These are phyloP conservation scores for Phyllosticta citribraziliensis DNA, from an alignment of 2,329 filamentous ascomycete species.

Conservation along the genomic window DNA sequence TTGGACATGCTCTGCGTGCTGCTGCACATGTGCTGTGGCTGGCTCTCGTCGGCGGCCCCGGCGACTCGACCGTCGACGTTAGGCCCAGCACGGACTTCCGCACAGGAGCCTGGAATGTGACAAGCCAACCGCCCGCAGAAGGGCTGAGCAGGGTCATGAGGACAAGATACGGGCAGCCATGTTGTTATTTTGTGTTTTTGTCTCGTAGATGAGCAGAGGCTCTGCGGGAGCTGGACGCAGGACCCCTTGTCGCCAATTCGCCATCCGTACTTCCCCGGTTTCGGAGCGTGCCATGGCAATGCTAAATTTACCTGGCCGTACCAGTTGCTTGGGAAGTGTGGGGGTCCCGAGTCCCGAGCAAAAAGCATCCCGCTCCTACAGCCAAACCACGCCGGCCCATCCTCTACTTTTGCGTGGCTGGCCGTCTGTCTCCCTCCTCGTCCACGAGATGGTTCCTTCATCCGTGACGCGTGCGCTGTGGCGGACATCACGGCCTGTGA, in stretches of 20 bases:
- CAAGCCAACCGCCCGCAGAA: background rate
- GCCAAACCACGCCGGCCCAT: background rate
- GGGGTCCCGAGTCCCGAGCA: background rate
- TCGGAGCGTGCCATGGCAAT: background rate
- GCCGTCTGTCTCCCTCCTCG: too few species aligned
- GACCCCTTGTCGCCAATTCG: background rate
- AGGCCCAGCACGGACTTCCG: background rate
- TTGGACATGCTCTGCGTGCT: background rate
- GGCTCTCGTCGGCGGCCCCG: background rate
- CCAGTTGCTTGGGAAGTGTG: background rate
- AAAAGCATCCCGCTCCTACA: background rate
- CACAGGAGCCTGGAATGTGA: background rate
- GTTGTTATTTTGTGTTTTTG: conserved; percentile 2
- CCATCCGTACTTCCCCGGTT: conserved; percentile 8
- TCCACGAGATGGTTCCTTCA: background rate
- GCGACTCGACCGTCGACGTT: background rate
- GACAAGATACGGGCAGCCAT: background rate
- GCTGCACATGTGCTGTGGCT: background rate
- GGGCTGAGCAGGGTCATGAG: background rate
- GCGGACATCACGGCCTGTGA: background rate
- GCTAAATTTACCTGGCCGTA: conserved; percentile 3
- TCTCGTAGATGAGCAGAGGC: background rate
- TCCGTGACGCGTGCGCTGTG: background rate
- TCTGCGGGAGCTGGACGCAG: background rate
- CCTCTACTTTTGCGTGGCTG: too few species aligned